These are phyloP conservation scores for Sphaerosporella brunnea DNA, from an alignment of 495 filamentous ascomycete species.

Conservation along the genomic window DNA sequence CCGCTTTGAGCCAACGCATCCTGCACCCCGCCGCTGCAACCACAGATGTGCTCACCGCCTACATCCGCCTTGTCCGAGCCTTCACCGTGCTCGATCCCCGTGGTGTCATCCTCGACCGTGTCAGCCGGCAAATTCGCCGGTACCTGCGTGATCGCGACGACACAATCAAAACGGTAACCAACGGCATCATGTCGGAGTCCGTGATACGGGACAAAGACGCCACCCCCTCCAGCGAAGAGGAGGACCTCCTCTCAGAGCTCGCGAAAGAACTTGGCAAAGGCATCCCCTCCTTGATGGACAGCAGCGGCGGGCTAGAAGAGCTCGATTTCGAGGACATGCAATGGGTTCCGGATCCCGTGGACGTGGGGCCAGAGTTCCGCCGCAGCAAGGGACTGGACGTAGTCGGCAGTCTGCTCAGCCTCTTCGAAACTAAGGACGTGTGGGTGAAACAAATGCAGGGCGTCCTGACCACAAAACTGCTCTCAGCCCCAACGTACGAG, in stretches of 20 bases:
- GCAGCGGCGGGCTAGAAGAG: conserved; percentile 33
- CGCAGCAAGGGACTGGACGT: conserved; percentile 78
- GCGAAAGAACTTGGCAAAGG: conserved; percentile 53
- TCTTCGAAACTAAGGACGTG: conserved; percentile 69
- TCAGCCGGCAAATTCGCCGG: conserved; percentile 62
- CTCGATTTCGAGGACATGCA: conserved; percentile 77
- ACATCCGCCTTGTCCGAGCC: conserved; percentile 79
- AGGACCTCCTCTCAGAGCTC: conserved; percentile 47
- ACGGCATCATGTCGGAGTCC: conserved; percentile 59
- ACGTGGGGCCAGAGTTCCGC: conserved; percentile 81
- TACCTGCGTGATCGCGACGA: conserved; percentile 92
- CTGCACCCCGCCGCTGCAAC: conserved; percentile 82
- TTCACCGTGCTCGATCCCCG: conserved; percentile 82
- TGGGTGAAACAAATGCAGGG: conserved; percentile 88
- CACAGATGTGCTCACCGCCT: conserved; percentile 68
- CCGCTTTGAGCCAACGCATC: conserved; percentile 49
- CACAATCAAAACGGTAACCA: conserved; percentile 70
- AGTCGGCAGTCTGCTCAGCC: conserved; percentile 72
- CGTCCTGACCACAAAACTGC: conserved; percentile 63
- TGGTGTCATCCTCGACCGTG: conserved; percentile 73
- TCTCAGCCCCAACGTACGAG: conserved; percentile 41
- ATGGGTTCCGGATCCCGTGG: conserved; percentile 82
- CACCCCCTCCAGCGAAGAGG: conserved; percentile 7
- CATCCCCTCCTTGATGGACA: conserved; percentile 15
- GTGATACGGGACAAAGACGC: no score